phyloP scores from a whole-genome alignment of 345 rosid genomes.

The Corchorus olitorius region DNA sequence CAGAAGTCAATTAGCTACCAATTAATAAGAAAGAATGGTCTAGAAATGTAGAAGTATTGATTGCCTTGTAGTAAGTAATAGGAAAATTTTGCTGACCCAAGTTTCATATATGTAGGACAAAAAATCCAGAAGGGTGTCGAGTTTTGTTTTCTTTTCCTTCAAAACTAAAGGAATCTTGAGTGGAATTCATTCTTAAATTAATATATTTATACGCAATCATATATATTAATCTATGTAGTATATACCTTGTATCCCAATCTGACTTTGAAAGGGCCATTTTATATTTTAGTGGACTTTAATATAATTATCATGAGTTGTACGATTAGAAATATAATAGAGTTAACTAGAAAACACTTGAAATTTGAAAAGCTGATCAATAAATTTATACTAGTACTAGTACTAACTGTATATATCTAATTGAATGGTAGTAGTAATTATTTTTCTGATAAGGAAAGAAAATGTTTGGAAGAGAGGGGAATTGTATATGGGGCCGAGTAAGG shows the following conservation, averaged over 20 bases:
- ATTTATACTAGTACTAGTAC: no score
- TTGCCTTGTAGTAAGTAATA: neutral
- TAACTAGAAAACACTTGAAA: neutral
- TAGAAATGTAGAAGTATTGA: neutral
- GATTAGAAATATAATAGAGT: neutral
- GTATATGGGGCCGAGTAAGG: no score
- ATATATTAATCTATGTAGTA: no score
- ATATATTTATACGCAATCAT: neutral
- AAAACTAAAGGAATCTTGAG: neutral
- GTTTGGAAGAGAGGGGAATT: neutral
- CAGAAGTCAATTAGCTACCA: neutral
- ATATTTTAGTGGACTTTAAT: neutral
- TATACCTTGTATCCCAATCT: neutral
- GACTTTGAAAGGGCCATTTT: neutral
- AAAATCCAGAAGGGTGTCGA: neutral
- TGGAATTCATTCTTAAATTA: neutral
- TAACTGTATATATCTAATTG: no score
- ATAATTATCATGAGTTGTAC: no score
- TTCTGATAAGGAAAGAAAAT: neutral
- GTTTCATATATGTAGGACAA: neutral
- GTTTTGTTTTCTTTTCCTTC: neutral
- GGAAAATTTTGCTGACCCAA: neutral
- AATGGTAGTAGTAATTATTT: neutral
- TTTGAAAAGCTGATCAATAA: neutral
- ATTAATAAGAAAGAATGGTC: neutral